These are phyloP conservation scores for Pilasporangium apinafurcum DNA, from an alignment of 352 stramenopile species.

Conservation along the genomic window DNA sequence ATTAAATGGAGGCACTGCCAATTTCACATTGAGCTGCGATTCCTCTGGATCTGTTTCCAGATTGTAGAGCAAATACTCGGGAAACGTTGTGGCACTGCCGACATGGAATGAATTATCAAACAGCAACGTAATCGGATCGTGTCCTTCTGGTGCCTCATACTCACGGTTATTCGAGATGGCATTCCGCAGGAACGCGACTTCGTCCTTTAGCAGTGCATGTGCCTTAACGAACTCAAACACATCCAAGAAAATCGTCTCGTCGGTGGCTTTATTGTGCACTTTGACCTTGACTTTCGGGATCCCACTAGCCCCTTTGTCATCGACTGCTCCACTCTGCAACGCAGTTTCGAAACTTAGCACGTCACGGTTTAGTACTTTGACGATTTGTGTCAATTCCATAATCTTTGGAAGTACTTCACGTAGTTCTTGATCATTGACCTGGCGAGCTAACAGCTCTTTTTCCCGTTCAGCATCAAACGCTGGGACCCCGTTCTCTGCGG, in stretches of 20 bases:
- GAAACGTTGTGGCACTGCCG: constrained; percentile 89
- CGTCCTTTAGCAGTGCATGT: constrained; percentile 75
- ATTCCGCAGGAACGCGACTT: constrained; percentile 89
- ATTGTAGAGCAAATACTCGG: constrained; percentile 90
- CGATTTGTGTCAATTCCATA: constrained; percentile 89
- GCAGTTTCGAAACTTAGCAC: constrained; percentile 90
- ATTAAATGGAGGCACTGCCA: constrained; percentile 88
- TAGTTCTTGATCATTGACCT: constrained; percentile 90
- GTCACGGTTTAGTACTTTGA: constrained; percentile 86
- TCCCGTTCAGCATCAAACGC: constrained; percentile 37
- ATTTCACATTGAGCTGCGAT: constrained; percentile 85
- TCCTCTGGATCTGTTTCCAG: constrained; percentile 90
- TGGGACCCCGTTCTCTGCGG: constrained; percentile 24
- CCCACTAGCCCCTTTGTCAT: constrained; percentile 25
- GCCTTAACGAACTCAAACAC: constrained; percentile 92
- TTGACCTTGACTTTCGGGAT: constrained; percentile 90
- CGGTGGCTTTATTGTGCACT: constrained; percentile 82
- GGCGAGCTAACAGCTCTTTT: constrained; percentile 57
- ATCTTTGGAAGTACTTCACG: constrained; percentile 91
- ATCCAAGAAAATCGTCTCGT: constrained; percentile 90
- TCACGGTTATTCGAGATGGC: constrained; percentile 84
- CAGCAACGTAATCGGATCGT: constrained; percentile 90
- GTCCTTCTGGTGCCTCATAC: constrained; percentile 76
- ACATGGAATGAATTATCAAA: constrained; percentile 93
- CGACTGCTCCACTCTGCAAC: constrained; percentile 61